These are phyloP conservation scores for Crithidia expoeki DNA, from an alignment of 208 protist genomes.

Conservation along the genomic window DNA sequence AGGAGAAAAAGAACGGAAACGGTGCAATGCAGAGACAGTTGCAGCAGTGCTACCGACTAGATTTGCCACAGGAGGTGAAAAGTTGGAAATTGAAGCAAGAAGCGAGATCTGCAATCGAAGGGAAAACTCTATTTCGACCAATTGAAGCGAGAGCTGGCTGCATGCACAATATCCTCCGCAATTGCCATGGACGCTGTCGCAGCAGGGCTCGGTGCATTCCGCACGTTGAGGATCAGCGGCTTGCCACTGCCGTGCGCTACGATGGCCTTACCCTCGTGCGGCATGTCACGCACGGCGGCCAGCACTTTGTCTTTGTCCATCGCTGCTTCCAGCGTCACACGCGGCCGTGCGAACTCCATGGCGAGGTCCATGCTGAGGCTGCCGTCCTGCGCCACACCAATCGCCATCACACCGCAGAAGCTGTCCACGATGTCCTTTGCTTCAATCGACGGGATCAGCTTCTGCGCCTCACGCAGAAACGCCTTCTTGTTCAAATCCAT, in stretches of 20 bases:
- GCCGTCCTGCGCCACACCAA: constrained; percentile 64
- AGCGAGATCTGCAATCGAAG: not conserved
- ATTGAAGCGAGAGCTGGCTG: constrained; percentile 61
- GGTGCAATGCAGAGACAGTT: not conserved
- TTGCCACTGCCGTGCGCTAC: constrained; percentile 10
- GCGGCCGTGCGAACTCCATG: constrained; percentile 75
- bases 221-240: constrained; percentile 86
- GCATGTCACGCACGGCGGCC: constrained; percentile 36
- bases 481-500: constrained; percentile 57
- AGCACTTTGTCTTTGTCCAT: constrained; percentile 46
- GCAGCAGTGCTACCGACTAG: not conserved
- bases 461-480: constrained; percentile 75
- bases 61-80: not conserved
- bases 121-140: constrained; percentile 32
- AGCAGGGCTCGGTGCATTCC: constrained; percentile 89
- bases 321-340: constrained; percentile 47
- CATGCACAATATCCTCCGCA: constrained; percentile 81
- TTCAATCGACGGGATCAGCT: constrained; percentile 72
- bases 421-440: constrained; percentile 71
- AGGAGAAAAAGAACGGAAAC: not conserved
- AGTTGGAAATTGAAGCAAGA: not conserved
- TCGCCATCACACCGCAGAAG: constrained; percentile 78
- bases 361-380: constrained; percentile 68
- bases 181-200: constrained; percentile 89
- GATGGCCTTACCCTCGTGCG: constrained; percentile 15